Percentiles rank a stretch among this genome's conserved stretches.
These are phyloP conservation scores for Fragilariopsis cylindrus DNA, from an alignment of 108 stramenopile genomes.

Conservation along the genomic window DNA sequence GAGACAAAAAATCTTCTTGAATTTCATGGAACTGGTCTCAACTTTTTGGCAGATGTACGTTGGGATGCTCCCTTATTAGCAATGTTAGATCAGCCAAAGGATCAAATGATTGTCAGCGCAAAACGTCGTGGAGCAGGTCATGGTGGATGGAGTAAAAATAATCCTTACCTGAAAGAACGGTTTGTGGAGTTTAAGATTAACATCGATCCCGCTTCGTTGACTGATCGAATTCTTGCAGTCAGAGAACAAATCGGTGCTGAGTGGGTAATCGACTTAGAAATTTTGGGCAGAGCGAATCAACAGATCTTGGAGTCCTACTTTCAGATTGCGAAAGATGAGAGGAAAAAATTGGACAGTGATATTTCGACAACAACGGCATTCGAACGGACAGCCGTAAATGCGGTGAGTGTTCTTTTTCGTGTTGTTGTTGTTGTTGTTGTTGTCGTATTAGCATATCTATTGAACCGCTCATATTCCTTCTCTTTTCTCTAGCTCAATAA, in stretches of 20 bases:
- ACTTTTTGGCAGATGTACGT: slow-evolving; percentile 39
- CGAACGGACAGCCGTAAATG: slow-evolving; percentile 54
- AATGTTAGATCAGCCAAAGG: slow-evolving; percentile 54
- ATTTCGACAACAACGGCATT: slow-evolving; percentile 30
- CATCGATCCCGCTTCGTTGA: slow-evolving; percentile 54
- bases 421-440: no score
- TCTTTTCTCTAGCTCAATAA: slow-evolving; percentile 7
- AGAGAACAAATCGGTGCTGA: slow-evolving; percentile 62
- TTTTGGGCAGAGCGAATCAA: slow-evolving; percentile 46
- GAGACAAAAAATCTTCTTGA: slow-evolving; percentile 28
- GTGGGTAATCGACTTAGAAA: slow-evolving; percentile 58
- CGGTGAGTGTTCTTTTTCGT: slow-evolving; percentile 13
- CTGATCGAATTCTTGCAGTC: slow-evolving; percentile 54
- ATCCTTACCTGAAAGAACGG: slow-evolving; percentile 62
- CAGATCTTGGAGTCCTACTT: slow-evolving; percentile 67
- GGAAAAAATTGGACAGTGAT: slow-evolving; percentile 11
- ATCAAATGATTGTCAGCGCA: slow-evolving; percentile 40
- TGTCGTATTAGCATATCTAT: background rate
- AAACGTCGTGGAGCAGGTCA: slow-evolving; percentile 39
- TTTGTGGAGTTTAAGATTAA: slow-evolving; percentile 64
- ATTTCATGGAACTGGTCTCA: slow-evolving; percentile 72
- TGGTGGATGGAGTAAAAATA: slow-evolving; percentile 62
- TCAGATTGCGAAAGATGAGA: slow-evolving; percentile 28
- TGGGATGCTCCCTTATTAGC: slow-evolving; percentile 60
- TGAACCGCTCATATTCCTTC: no score